Base-by-base conservation (phyloP, 495 filamentous ascomycete genomes). In the Penicillium subrubescens region DNA sequence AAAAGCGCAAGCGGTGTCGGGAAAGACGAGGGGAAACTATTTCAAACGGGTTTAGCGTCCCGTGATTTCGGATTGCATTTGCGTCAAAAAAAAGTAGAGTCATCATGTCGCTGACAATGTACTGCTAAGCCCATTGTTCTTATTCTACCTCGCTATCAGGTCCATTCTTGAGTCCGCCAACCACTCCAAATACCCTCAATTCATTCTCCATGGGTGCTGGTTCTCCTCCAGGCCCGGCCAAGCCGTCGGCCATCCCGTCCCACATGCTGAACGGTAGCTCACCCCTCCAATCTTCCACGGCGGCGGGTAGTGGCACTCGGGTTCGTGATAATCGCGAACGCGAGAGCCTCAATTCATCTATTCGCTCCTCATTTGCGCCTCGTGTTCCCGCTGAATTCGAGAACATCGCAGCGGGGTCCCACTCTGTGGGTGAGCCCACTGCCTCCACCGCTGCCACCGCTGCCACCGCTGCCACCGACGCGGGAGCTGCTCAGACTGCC, bases 301-400 rank as follows among this genome's bases (percentile, higher is more conserved):
- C 63, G 21, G 37, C 62, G 10, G 52, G 62, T 35, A 19, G 52
- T 25, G 59, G 64, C 2, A 67, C 57, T 52, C 52, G 71, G 15
- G 68, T 65, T 25, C 77, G 79, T n/a, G 78, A 79, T 69, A 76
- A 69, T 46, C 79, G 81, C 63, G 83, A 86, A 57, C 75, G 81
- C 10, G 82, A 84, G 55, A 81, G 73, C 48, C 75, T 86, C 63
- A 81, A 82, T 65, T 76, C 82, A n/a, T 84, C 83, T 8, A 86
- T 86, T 58, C 71, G 70, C 54, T 82, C 80, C 1, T 83, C 83
- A 12, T 84, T 83, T 62, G 68, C 72, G 37, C 71, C 81, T 29
- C 77, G 80, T 59, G 67, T 79, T 41, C 75, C 82, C 8, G 63
- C 76, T 33, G 77, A 79, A 58, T 79, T 82, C 27, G 74, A 82